phyloP scores from a whole-genome alignment of 305 asterid species.

The Coffea humblotiana region DNA sequence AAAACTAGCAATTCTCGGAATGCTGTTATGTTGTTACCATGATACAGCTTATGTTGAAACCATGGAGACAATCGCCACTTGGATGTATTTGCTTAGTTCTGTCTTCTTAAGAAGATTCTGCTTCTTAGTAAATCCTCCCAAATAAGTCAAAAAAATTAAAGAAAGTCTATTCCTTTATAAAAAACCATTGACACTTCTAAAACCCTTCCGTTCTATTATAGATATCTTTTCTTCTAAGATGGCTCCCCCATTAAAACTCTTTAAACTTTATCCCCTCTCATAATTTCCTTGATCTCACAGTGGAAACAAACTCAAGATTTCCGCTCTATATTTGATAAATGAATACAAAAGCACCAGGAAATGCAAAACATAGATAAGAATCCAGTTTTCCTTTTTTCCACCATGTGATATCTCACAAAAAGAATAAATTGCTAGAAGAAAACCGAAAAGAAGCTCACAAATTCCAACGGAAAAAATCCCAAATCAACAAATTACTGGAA shows the following conservation, averaged over 20 bases:
- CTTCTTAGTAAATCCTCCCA: not conserved
- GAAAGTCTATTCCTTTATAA: not conserved
- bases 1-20: not conserved
- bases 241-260: not conserved
- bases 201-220: not conserved
- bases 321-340: not conserved
- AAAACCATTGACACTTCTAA: not conserved
- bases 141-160: not conserved
- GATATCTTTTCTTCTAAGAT: not conserved
- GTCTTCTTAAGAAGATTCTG: not conserved
- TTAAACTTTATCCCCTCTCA: not conserved
- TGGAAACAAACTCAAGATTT: not conserved
- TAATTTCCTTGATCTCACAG: not conserved
- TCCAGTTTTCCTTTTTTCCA: not conserved
- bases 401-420: not conserved
- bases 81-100: not conserved
- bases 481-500: not conserved
- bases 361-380: not conserved
- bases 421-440: not conserved
- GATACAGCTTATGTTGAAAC: no score
- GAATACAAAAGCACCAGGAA: not conserved
- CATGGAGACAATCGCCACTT: not conserved
- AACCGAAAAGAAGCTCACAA: not conserved
- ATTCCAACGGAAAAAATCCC: not conserved
- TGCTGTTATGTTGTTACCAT: not conserved